phyloP scores from a whole-genome alignment of 2,329 filamentous ascomycete species.

The Colletotrichum limetticola region DNA sequence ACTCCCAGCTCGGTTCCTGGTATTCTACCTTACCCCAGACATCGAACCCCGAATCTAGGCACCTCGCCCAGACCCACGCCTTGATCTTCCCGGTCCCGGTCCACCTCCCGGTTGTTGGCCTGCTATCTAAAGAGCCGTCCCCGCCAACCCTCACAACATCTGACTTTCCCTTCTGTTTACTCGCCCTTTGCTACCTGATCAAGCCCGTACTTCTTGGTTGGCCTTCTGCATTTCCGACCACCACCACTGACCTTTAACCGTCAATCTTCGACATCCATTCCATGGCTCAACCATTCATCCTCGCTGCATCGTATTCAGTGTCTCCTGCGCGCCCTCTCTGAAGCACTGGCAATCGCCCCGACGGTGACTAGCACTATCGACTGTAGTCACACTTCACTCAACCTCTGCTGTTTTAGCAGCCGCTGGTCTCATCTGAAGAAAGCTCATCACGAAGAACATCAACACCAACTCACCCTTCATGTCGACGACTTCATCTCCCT shows the following conservation, averaged over 20 bases:
- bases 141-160: background rate
- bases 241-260: background rate
- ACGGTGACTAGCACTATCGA: background rate
- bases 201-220: background rate
- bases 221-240: background rate
- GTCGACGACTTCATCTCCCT: constrained; percentile 42
- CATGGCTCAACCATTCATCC: constrained; percentile 19
- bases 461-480: constrained; percentile 28
- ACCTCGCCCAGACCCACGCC: constrained; percentile 10
- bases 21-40: background rate
- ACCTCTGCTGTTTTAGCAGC: constrained; percentile 18
- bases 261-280: background rate
- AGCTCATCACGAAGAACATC: background rate
- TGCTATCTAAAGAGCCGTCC: constrained; percentile 20
- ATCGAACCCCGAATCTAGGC: background rate
- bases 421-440: background rate
- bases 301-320: background rate
- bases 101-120: background rate
- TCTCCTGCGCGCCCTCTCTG: background rate
- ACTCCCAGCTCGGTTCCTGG: constrained; percentile 6
- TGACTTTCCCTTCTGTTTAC: background rate
- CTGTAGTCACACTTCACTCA: background rate
- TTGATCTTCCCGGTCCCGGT: constrained; percentile 19
- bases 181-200: background rate
- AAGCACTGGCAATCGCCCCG: background rate